Evolutionary conservation across 495 filamentous ascomycete species (phyloP), one percentile per base, ranked within the genome.

Genomic region (Penicillium samsonianum): DNA sequence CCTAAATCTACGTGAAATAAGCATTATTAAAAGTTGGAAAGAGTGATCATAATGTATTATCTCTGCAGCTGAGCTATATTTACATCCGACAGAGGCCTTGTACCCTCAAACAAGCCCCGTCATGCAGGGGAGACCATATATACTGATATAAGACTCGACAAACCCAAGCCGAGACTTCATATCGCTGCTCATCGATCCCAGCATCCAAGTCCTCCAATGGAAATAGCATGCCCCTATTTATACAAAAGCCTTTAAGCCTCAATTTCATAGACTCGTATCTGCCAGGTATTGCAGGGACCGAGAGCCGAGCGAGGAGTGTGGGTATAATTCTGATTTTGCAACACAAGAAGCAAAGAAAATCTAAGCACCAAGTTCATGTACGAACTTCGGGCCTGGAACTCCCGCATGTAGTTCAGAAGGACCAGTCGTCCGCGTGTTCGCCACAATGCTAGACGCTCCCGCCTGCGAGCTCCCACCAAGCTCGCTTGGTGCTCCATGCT

Each of bases 351-450:
- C 9, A 41, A 7, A 30, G 4, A 35, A 35, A 53, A 22, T 28
- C n/a, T 46, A 55, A 37, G 41, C 42, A 30, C n/a, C 20, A 54
- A 54, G 51, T 45, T 45, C 51, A 43, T 54, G 51, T 11, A 54
- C 20, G 10, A 16, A 30, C 41, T 19, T 54, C 1, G 17, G 40
- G 1, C 28, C 41, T 0, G 12, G 20, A 16, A 20, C 12, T 14
- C 10, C 14, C 23, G n/a, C 51, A 1, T 42, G 26, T 17, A 54
- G 28, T 26, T 54, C 51, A n/a, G 51, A 54, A 4, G 25, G 20
- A 37, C 9, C 8, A 5, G 51, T 54, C 16, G 51, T 35, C 8
- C 14, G 31, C 31, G 48, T 22, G 28, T 23, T 28, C 0, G 14
- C 38, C 19, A 20, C 5, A 5, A 9, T 35, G 14, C 51, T 45